phyloP scores from a whole-genome alignment of 1,284 basidiomycete genomes.

The Ceratobasidium sp. region DNA sequence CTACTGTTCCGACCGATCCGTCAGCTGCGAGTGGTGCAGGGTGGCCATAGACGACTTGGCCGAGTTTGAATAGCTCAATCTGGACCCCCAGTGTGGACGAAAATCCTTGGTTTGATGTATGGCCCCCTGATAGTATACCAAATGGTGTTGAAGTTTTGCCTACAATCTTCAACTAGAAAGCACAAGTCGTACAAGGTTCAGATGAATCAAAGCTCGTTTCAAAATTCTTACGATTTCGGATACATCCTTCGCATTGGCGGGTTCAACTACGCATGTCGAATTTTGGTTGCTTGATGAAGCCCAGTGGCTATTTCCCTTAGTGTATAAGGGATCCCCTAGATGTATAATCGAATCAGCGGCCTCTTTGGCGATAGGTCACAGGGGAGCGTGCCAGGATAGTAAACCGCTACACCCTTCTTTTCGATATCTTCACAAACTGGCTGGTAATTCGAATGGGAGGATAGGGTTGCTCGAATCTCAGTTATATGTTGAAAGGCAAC shows the following conservation, averaged over 20 bases:
- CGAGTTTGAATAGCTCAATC: slow-evolving; percentile 62
- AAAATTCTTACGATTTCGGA: not conserved
- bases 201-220: too few species aligned
- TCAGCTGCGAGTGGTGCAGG: slow-evolving; percentile 28
- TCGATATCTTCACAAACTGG: not conserved
- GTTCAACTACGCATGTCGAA: slow-evolving; percentile 23
- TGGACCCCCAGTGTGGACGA: slow-evolving; percentile 64
- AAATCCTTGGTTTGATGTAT: slow-evolving; percentile 59
- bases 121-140: slow-evolving; percentile 52
- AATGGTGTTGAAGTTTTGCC: not conserved
- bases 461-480: too few species aligned
- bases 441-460: too few species aligned
- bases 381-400: not conserved
- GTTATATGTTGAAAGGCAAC: too few species aligned
- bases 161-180: slow-evolving; percentile 43
- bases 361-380: not conserved
- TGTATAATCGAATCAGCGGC: not conserved
- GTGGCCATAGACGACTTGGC: slow-evolving; percentile 56
- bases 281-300: slow-evolving; percentile 23
- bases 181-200: not conserved
- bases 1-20: slow-evolving; percentile 51
- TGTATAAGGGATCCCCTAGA: not conserved
- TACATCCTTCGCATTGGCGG: slow-evolving; percentile 4
- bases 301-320: slow-evolving; percentile 24
- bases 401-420: not conserved